phyloP scores from a whole-genome alignment of 1,139 yeast genomes.

The Saccharomyces hybrid region DNA sequence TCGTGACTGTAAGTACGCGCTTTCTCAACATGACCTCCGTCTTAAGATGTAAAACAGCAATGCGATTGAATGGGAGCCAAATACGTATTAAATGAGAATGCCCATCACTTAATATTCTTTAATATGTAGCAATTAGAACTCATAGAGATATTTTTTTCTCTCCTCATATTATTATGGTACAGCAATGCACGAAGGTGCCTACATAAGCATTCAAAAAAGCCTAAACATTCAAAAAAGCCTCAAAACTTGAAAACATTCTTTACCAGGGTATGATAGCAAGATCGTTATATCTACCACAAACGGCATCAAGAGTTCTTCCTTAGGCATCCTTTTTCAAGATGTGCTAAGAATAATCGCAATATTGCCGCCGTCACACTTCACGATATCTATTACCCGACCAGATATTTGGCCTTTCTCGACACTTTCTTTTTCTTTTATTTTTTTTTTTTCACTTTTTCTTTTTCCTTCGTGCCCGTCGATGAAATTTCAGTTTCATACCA shows the following conservation, averaged over 20 bases:
- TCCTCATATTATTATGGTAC: too few species aligned
- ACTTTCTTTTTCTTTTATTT: neutral
- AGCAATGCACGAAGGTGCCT: too few species aligned
- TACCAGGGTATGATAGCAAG: too few species aligned
- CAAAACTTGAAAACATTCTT: neutral
- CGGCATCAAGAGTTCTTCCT: neutral
- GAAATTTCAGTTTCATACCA: neutral
- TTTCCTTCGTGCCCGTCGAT: neutral
- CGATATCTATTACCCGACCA: neutral
- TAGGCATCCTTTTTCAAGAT: neutral
- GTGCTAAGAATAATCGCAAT: neutral
- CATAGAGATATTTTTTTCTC: too few species aligned
- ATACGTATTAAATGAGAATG: too few species aligned
- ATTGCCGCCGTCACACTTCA: neutral
- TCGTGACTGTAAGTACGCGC: neutral
- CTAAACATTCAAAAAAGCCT: too few species aligned
- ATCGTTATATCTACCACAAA: too few species aligned
- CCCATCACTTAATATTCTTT: too few species aligned
- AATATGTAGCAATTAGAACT: too few species aligned
- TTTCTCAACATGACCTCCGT: neutral
- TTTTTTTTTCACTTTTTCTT: neutral
- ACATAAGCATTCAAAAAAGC: too few species aligned
- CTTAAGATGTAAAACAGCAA: neutral
- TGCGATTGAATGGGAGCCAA: neutral
- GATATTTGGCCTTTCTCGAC: neutral